Percentiles rank a stretch among this genome's conserved stretches.
Conservation (phyloP, 208 protist species). For the Leishmania guyanensis region DNA sequence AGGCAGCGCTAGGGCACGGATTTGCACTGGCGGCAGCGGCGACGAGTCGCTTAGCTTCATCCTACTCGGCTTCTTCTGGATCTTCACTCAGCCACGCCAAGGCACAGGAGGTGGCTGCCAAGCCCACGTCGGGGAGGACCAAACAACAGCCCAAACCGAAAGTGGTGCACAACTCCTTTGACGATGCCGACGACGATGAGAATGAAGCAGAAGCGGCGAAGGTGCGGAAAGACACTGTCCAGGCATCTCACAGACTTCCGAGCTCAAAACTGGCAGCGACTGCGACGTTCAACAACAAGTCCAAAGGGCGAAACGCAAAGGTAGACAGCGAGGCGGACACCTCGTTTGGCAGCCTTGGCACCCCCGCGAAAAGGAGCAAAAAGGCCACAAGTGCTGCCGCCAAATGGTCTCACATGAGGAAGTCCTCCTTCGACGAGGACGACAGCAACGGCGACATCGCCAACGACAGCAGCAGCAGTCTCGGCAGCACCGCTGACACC, state of each 20-base stretch:
- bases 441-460: slow-evolving; percentile 8
- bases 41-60: background rate
- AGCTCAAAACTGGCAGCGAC: background rate
- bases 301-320: background rate
- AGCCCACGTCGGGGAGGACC: background rate
- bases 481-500: background rate
- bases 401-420: slow-evolving; percentile 10
- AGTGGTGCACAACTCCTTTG: slow-evolving; percentile 29
- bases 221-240: background rate
- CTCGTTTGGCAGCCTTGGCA: background rate
- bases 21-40: background rate
- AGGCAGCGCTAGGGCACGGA: slow-evolving; percentile 2
- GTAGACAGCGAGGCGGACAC: background rate
- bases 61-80: slow-evolving; percentile 8
- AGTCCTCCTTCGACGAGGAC: slow-evolving; percentile 47
- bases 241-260: background rate
- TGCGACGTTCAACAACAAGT: no score
- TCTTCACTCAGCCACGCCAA: background rate
- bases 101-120: background rate
- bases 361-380: background rate
- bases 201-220: background rate
- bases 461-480: background rate
- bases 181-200: slow-evolving; percentile 26
- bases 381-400: background rate
- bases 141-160: background rate